Evolutionary conservation across 164 flowering plant species (phyloP).

Genomic region (Paratinospora sagittata): DNA sequence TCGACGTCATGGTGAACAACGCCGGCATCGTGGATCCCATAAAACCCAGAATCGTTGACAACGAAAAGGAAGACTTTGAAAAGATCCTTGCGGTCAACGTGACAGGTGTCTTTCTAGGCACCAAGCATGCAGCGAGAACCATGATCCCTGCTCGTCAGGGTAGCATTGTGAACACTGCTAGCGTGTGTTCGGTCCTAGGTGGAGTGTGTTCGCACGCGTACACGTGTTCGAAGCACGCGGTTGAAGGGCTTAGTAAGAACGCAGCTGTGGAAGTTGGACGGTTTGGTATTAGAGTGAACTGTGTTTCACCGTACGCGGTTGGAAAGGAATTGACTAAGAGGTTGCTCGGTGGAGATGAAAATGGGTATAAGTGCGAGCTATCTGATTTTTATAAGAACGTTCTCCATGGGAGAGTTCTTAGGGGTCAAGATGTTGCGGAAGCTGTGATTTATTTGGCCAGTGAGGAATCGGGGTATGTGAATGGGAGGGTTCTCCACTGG

Average conservation of each 20-base stretch:
- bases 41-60: constrained; percentile 8
- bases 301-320: constrained; percentile 16
- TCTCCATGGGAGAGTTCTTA: constrained; percentile 14
- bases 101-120: constrained; percentile 28
- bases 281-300: constrained; percentile 24
- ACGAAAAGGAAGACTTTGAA: constrained; percentile 16
- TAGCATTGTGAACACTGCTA: constrained; percentile 9
- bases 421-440: constrained; percentile 23
- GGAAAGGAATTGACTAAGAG: neutral
- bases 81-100: constrained; percentile 23
- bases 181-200: constrained; percentile 6
- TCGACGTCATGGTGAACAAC: constrained; percentile 38
- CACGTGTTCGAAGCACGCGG: constrained; percentile 10
- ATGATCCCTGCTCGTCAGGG: constrained; percentile 18
- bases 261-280: constrained; percentile 20
- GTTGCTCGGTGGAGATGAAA: neutral
- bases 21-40: constrained; percentile 22
- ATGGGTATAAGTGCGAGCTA: neutral
- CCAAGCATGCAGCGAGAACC: constrained; percentile 38
- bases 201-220: constrained; percentile 13
- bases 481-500: constrained; percentile 25
- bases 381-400: neutral
- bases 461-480: constrained; percentile 31
- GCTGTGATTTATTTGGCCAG: constrained; percentile 27
- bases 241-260: constrained; percentile 18